phyloP scores from a whole-genome alignment of 2,329 filamentous ascomycete genomes.

The Ophiostoma australiae region DNA sequence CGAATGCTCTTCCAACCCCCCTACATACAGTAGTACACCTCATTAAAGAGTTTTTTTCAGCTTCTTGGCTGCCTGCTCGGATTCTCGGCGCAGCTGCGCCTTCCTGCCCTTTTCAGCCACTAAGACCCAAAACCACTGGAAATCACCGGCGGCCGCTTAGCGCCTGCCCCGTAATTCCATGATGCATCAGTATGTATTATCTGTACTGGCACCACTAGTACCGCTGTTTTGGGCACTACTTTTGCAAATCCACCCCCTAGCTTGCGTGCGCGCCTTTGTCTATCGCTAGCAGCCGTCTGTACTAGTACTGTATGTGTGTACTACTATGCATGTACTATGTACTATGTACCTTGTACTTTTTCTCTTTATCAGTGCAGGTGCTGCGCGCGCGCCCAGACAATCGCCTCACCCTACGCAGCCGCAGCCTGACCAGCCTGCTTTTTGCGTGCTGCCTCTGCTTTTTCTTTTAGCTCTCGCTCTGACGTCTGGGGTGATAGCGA shows the following conservation, averaged over 20 bases:
- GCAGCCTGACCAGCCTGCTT: conserved; percentile 4
- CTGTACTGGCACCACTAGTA: neutral
- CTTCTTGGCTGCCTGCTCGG: conserved; percentile 8
- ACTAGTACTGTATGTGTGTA: too few relatives aligned
- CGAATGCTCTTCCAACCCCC: too few relatives aligned
- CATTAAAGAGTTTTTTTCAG: neutral
- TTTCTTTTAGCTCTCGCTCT: neutral
- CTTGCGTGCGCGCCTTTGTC: conserved; percentile 12
- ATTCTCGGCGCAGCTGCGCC: conserved; percentile 5
- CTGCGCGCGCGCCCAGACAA: conserved; percentile 12
- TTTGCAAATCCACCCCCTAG: neutral
- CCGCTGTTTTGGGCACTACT: neutral
- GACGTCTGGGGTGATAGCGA: neutral
- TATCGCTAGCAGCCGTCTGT: neutral
- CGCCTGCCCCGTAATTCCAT: neutral
- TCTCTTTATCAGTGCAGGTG: neutral
- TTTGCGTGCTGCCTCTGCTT: neutral
- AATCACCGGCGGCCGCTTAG: neutral
- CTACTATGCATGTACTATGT: too few relatives aligned
- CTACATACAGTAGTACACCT: neutral
- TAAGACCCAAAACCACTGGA: neutral
- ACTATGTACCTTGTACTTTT: too few relatives aligned
- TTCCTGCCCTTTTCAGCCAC: neutral
- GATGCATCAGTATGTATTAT: too few relatives aligned
- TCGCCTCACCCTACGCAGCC: conserved; percentile 13